Evolutionary conservation across 1,284 basidiomycete species (phyloP).

Genomic region (Rhodotorula sp.): DNA sequence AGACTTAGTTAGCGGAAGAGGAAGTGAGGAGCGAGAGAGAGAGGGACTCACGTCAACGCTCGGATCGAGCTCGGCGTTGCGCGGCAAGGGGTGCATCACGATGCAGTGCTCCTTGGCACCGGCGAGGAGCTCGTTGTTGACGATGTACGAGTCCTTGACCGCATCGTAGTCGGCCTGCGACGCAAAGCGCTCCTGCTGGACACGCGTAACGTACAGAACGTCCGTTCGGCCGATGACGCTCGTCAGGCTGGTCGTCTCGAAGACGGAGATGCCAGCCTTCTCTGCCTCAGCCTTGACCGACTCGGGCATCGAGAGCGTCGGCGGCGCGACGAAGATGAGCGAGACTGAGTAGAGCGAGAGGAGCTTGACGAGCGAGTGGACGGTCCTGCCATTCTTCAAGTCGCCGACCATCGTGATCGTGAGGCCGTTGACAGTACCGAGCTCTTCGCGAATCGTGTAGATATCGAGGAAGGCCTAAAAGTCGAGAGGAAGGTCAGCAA

Average conservation of each 20-base stretch:
- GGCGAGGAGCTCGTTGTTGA: constrained; percentile 74
- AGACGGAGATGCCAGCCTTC: constrained; percentile 75
- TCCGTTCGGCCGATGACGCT: constrained; percentile 91
- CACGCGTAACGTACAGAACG: constrained; percentile 92
- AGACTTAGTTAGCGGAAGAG: background rate
- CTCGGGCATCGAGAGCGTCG: constrained; percentile 86
- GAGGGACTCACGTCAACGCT: constrained; percentile 70
- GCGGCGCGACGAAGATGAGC: constrained; percentile 93
- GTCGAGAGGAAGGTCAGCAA: constrained; percentile 15
- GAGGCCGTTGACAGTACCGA: constrained; percentile 95
- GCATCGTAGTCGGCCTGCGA: constrained; percentile 78
- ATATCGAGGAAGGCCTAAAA: constrained; percentile 82
- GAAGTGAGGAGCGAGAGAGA: background rate
- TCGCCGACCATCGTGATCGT: constrained; percentile 92
- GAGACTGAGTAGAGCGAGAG: constrained; percentile 80
- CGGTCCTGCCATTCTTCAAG: constrained; percentile 96
- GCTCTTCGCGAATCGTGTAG: constrained; percentile 90
- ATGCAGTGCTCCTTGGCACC: constrained; percentile 84
- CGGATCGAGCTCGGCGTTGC: constrained; percentile 95
- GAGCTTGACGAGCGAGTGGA: constrained; percentile 91
- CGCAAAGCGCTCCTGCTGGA: constrained; percentile 93
- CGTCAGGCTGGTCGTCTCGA: constrained; percentile 79
- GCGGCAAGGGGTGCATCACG: constrained; percentile 95
- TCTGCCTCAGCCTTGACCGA: constrained; percentile 77
- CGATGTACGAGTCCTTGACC: constrained; percentile 88